A percentile compares a stretch with the other conserved stretches of the same genome.
These are phyloP conservation scores for Rosa hybrid DNA, from an alignment of 331 rosid species.

Conservation along the genomic window DNA sequence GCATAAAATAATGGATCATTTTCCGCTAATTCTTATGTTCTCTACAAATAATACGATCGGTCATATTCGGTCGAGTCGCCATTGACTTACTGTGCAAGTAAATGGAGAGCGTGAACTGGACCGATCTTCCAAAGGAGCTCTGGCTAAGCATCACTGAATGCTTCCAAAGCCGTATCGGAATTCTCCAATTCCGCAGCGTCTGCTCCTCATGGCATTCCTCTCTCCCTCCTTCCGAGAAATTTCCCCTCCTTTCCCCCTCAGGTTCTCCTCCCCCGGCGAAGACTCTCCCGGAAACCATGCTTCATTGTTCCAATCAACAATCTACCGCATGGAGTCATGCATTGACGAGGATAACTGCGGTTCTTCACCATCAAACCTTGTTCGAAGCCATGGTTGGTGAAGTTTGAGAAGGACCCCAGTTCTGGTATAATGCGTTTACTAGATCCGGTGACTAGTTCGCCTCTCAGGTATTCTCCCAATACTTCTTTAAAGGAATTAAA, in stretches of 20 bases:
- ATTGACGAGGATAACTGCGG: neutral
- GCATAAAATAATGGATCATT: too few species aligned
- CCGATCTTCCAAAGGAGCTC: constrained; percentile 54
- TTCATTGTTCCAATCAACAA: constrained; percentile 21
- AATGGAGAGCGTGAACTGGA: constrained; percentile 39
- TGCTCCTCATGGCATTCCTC: constrained; percentile 49
- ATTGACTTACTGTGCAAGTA: too few species aligned
- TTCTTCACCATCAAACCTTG: neutral
- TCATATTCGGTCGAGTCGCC: too few species aligned
- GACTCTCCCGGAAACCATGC: too few species aligned
- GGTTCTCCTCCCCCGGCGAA: neutral
- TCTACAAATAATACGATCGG: too few species aligned
- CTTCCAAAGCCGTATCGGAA: constrained; percentile 38
- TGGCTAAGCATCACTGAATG: constrained; percentile 37
- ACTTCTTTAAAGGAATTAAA: constrained; percentile 12
- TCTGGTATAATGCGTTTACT: constrained; percentile 16
- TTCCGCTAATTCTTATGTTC: too few species aligned
- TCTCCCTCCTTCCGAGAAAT: constrained; percentile 16
- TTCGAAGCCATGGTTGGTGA: constrained; percentile 34
- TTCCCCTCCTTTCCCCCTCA: constrained; percentile 18
- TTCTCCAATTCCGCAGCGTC: constrained; percentile 47
- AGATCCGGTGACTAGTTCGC: constrained; percentile 41
- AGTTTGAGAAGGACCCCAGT: constrained; percentile 22
- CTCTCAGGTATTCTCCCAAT: neutral
- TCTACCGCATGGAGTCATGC: constrained; percentile 37